phyloP scores from a whole-genome alignment of 2,329 filamentous ascomycete species.

The Beauveria rudraprayagi region DNA sequence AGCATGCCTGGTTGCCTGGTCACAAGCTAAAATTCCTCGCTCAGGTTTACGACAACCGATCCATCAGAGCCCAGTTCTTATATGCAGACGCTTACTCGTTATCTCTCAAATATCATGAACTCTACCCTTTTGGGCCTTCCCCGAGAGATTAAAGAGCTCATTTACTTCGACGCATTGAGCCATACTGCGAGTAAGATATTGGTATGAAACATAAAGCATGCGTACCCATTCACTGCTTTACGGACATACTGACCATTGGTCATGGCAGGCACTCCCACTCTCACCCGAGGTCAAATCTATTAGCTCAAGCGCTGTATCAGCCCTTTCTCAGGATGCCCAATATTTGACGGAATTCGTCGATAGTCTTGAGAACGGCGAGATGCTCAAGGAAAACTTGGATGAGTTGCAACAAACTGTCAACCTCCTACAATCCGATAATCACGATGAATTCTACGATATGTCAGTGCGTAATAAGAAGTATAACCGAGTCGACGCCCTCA shows the following conservation, averaged over 20 bases:
- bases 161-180: conserved; percentile 92
- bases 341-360: conserved; percentile 84
- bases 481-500: conserved; percentile 82
- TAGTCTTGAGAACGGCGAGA: conserved; percentile 73
- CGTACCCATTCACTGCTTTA: no score
- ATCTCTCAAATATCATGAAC: conserved; percentile 93
- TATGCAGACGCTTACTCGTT: conserved; percentile 89
- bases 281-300: conserved; percentile 75
- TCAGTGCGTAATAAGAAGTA: conserved; percentile 88
- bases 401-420: conserved; percentile 89
- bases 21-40: conserved; percentile 14
- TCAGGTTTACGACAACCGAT: conserved; percentile 45
- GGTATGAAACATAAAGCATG: conserved; percentile 36
- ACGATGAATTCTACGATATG: conserved; percentile 96
- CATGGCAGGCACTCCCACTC: conserved; percentile 60
- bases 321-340: conserved; percentile 73
- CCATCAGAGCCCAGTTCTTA: conserved; percentile 78
- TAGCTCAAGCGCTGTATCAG: conserved; percentile 75
- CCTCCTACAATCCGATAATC: conserved; percentile 78
- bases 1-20: neutral
- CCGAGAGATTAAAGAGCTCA: conserved; percentile 90
- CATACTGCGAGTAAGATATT: conserved; percentile 84
- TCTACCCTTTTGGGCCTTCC: conserved; percentile 89
- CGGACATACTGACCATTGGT: neutral
- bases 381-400: conserved; percentile 80